A percentile compares a stretch with the other conserved stretches of the same genome.
Evolutionary conservation across 345 rosid species (phyloP).

Genomic region (Clausena lansium): DNA sequence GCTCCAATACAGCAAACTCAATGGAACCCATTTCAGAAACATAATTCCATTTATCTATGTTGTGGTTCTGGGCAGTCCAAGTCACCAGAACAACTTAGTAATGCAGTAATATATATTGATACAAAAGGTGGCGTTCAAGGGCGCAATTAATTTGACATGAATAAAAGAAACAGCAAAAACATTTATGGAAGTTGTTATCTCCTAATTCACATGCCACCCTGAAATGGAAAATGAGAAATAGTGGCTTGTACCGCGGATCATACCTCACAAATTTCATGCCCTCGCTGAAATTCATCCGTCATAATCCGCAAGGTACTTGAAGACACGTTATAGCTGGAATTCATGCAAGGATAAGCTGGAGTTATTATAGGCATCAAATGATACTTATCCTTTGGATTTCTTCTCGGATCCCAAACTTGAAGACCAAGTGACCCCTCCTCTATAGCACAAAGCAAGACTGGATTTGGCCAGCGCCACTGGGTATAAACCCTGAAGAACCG

Average conservation of each 20-base stretch:
- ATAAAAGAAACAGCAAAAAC: not conserved
- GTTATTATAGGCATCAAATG: constrained; percentile 99
- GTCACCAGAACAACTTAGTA: not conserved
- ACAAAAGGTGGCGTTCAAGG: not conserved
- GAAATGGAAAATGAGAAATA: not conserved
- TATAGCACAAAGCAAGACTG: constrained; percentile 85
- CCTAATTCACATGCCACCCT: not conserved
- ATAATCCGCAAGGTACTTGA: constrained; percentile 82
- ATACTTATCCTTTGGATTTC: constrained; percentile 71
- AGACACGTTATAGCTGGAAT: constrained; percentile 96
- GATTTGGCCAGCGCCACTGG: constrained; percentile 99
- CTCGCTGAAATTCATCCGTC: constrained; percentile 93
- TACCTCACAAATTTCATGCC: constrained; percentile 93
- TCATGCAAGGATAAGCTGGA: constrained; percentile 98
- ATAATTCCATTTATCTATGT: not conserved
- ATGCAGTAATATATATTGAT: not conserved
- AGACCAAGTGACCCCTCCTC: constrained; percentile 91
- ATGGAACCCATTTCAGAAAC: not conserved
- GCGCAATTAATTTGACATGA: not conserved
- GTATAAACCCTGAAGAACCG: constrained; percentile 93
- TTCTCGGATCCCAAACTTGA: constrained; percentile 97
- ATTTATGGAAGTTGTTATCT: not conserved
- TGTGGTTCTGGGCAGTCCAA: not conserved
- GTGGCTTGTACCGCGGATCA: constrained; percentile 16
- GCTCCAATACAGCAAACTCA: not conserved